A percentile compares a stretch with the other conserved stretches of the same genome.
These are phyloP conservation scores for Backusella macrospora DNA, from an alignment of 192 early-diverging fungal genomes.

Conservation along the genomic window DNA sequence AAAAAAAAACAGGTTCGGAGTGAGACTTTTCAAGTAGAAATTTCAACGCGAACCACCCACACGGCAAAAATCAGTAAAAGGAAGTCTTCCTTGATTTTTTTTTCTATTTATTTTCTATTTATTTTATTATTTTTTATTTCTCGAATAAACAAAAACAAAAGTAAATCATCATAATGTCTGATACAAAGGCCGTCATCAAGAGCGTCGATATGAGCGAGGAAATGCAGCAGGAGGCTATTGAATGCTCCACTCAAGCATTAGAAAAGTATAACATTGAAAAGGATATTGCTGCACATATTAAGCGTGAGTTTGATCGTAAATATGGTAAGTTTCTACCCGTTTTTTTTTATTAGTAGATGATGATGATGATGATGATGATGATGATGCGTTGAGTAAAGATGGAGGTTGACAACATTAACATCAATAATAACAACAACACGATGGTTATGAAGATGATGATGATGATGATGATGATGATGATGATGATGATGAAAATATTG, in stretches of 20 bases:
- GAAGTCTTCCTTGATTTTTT: background rate
- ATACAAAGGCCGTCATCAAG: slow-evolving; percentile 91
- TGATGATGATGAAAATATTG: background rate
- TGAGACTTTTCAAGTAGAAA: no score
- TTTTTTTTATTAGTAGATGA: background rate
- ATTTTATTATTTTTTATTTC: background rate
- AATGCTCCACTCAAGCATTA: slow-evolving; percentile 83
- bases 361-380: background rate
- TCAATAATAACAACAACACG: background rate
- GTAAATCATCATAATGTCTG: slow-evolving; percentile 53
- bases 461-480: background rate
- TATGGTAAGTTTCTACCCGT: slow-evolving; percentile 54
- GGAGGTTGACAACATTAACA: background rate
- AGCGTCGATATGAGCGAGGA: slow-evolving; percentile 98
- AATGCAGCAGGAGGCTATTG: slow-evolving; percentile 92
- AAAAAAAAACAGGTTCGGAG: background rate
- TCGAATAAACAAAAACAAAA: slow-evolving; percentile 1
- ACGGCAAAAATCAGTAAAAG: slow-evolving; percentile 10
- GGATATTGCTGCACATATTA: slow-evolving; percentile 97
- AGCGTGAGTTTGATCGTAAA: slow-evolving; percentile 98
- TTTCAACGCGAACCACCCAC: slow-evolving; percentile 7
- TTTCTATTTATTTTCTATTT: background rate
- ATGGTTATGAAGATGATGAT: background rate
- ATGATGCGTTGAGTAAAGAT: background rate
- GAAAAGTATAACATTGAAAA: slow-evolving; percentile 96